These are phyloP conservation scores for Naganishia sp. DNA, from an alignment of 1,284 basidiomycete species.

Conservation along the genomic window DNA sequence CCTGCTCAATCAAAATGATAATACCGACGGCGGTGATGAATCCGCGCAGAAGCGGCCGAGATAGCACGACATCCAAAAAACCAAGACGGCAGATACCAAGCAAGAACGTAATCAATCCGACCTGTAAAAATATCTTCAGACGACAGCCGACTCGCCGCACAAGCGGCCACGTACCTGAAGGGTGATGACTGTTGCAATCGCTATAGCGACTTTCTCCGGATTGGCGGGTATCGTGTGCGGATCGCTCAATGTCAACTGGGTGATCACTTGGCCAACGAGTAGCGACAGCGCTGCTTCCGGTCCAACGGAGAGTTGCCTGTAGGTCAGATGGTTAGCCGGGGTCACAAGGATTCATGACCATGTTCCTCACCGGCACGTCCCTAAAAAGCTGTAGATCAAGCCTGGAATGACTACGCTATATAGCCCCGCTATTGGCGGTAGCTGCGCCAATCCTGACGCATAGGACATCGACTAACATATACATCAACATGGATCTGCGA, in stretches of 20 bases:
- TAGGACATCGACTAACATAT: slow-evolving; percentile 69
- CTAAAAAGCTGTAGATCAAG: slow-evolving; percentile 79
- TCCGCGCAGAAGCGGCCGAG: slow-evolving; percentile 76
- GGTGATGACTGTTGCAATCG: slow-evolving; percentile 68
- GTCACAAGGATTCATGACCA: not conserved
- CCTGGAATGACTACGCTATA: slow-evolving; percentile 81
- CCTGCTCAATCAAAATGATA: slow-evolving; percentile 67
- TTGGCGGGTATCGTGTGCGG: slow-evolving; percentile 61
- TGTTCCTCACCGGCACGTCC: slow-evolving; percentile 62
- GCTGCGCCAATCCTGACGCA: slow-evolving; percentile 77
- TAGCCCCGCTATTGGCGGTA: slow-evolving; percentile 78
- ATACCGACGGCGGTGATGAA: slow-evolving; percentile 61
- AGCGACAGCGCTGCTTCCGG: slow-evolving; percentile 87
- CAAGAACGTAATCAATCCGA: slow-evolving; percentile 81
- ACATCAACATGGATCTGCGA: not conserved
- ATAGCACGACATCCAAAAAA: slow-evolving; percentile 93
- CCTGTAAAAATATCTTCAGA: slow-evolving; percentile 54
- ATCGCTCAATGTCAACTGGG: slow-evolving; percentile 66
- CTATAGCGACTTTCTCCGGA: slow-evolving; percentile 59
- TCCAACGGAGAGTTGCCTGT: slow-evolving; percentile 63
- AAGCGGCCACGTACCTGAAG: slow-evolving; percentile 64
- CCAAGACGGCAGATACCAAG: slow-evolving; percentile 86
- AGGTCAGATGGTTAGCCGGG: not conserved
- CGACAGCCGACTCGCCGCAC: not conserved
- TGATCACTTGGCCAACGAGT: slow-evolving; percentile 82